Evolutionary conservation across 1,284 basidiomycete genomes (phyloP), one percentile per base, ranked within the genome.

Genomic region (Trichosporon inkin): DNA sequence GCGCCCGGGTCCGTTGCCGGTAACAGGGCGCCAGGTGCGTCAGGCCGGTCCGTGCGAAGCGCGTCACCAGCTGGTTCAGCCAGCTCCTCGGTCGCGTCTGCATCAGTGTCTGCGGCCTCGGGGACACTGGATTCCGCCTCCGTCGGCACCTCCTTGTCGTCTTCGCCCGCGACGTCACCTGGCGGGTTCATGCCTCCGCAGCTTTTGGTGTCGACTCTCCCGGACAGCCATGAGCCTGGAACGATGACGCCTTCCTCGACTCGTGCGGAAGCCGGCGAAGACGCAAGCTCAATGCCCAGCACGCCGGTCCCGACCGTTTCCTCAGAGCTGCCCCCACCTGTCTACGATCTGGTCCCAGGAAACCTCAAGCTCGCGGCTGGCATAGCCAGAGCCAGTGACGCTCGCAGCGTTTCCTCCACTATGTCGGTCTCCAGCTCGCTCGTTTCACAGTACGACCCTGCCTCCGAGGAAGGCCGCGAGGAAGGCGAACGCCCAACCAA

Each of bases 211-310:
- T 66, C 71, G 1, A 71, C 71, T 1, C 63, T 73, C 1, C 74
- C 74, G 2, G 65, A 65, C n/a, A 55, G 61, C 11, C 37, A 54
- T 22, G 61, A 64, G 14, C 24, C 59, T n/a, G 70, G 70, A 10
- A 64, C 72, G 0, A 66, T 69, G 64, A 76, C 75, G 0, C 75
- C 75, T 6, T 72, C 70, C 7, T 77, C 75, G 2, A 77, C 75
- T 2, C 68, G 68, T 17, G 75, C 75, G 1, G 74, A 77, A 44
- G 68, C 70, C 2, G 74, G 75, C 1, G 75, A 77, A 52, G 64
- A 70, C 5, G 56, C 63, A 5, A 39, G 70, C 8, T 73, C 72
- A 10, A 64, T 70, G 37, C 75, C 75, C 2, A 56, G 67, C 7
- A 76, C 75, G 1, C 75, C 75, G 1, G 61, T 72, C 5, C 70